Conservation (phyloP, 2,329 filamentous ascomycete species). For the Venturia pyrina region DNA sequence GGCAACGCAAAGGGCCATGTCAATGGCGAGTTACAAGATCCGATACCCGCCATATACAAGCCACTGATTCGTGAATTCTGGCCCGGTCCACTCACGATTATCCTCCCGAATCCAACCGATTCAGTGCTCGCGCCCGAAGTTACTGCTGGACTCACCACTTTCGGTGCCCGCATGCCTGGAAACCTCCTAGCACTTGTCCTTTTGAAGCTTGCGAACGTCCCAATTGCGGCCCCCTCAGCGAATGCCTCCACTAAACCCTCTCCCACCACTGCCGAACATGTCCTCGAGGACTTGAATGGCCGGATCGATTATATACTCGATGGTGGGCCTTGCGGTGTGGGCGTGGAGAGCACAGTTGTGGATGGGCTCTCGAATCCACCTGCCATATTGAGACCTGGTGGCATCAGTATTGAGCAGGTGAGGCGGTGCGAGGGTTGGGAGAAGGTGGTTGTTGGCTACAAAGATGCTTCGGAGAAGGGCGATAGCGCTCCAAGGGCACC, state of each 20-base stretch:
- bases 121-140: constrained; percentile 80
- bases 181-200: constrained; percentile 77
- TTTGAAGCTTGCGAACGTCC: constrained; percentile 67
- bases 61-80: constrained; percentile 76
- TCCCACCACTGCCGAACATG: constrained; percentile 82
- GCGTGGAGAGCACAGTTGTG: constrained; percentile 94
- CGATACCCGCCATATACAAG: constrained; percentile 65
- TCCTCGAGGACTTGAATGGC: constrained; percentile 72
- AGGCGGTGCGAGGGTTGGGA: constrained; percentile 71
- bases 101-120: constrained; percentile 63
- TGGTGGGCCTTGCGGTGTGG: constrained; percentile 75
- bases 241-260: constrained; percentile 92
- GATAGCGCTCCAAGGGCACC: constrained; percentile 60
- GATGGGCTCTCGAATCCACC: constrained; percentile 79
- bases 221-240: constrained; percentile 83
- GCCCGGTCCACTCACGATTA: constrained; percentile 88
- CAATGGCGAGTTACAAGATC: constrained; percentile 20
- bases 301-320: constrained; percentile 82
- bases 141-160: constrained; percentile 73
- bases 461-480: constrained; percentile 53
- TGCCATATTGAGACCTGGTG: constrained; percentile 74
- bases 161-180: constrained; percentile 83
- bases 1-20: not conserved
- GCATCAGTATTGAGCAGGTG: constrained; percentile 73
- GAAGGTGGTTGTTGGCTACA: constrained; percentile 64